phyloP scores from a whole-genome alignment of 371 early-diverging fungal genomes.

The Neoconidiobolus thromboides region DNA sequence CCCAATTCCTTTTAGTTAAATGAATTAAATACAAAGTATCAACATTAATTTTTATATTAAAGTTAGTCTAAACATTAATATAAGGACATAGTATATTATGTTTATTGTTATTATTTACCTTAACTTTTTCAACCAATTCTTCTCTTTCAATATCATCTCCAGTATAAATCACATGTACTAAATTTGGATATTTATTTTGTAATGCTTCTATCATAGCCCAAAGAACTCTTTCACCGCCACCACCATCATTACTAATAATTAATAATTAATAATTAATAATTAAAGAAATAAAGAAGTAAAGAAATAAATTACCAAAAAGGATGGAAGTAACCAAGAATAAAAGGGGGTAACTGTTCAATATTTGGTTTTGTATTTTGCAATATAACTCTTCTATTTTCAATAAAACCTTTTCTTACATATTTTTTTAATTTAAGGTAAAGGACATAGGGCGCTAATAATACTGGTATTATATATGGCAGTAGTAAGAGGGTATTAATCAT shows the following conservation, averaged over 20 bases:
- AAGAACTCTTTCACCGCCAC: conserved; percentile 91
- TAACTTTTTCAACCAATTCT: conserved; percentile 35
- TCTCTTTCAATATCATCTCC: conserved; percentile 36
- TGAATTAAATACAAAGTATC: conserved; percentile 34
- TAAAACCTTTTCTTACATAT: neutral
- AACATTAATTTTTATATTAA: conserved; percentile 42
- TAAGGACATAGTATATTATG: too few species aligned
- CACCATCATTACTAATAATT: conserved; percentile 55
- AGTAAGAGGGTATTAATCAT: too few species aligned
- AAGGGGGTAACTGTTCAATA: conserved; percentile 6
- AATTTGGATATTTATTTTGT: conserved; percentile 34
- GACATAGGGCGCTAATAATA: neutral
- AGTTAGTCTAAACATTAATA: conserved; percentile 26
- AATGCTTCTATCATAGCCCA: conserved; percentile 72
- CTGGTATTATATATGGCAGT: neutral
- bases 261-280: too few species aligned
- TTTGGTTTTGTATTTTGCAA: neutral
- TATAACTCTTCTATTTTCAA: neutral
- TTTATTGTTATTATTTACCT: too few species aligned
- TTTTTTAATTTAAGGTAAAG: neutral
- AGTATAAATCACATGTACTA: conserved; percentile 57
- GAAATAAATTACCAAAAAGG: conserved; percentile 43
- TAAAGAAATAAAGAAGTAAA: too few species aligned
- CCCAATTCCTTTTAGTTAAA: conserved; percentile 34
- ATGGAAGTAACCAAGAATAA: conserved; percentile 60